Conservation (phyloP, 257 asterid genomes). For the Craterostigma plantagineum region DNA sequence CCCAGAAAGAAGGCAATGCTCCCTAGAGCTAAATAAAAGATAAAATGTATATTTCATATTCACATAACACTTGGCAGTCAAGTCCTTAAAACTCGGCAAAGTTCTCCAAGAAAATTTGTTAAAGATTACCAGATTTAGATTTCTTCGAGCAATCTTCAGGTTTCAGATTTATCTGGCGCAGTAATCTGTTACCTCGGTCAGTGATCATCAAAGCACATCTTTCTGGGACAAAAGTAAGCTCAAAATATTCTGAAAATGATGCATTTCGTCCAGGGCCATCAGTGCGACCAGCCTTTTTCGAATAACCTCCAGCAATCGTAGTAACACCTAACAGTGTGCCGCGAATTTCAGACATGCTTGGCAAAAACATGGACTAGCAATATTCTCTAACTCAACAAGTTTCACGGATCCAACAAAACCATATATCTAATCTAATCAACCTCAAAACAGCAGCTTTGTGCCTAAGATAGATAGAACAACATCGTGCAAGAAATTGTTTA, state of each 20-base stretch:
- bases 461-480: too few species aligned
- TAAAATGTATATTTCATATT: too few species aligned
- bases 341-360: slow-evolving; percentile 2
- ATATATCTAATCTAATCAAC: too few species aligned
- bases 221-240: slow-evolving; percentile 42
- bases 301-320: slow-evolving; percentile 80
- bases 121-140: slow-evolving; percentile 41
- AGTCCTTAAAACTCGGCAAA: slow-evolving; percentile 1
- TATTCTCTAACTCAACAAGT: too few species aligned
- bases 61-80: too few species aligned
- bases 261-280: slow-evolving; percentile 75
- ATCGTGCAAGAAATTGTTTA: not conserved
- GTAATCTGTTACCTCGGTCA: slow-evolving; percentile 45
- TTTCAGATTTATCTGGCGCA: slow-evolving; percentile 58
- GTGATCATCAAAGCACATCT: slow-evolving; percentile 63
- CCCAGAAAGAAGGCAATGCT: slow-evolving; percentile 37
- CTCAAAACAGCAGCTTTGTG: too few species aligned
- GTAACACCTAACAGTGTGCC: slow-evolving; percentile 41
- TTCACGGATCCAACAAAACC: too few species aligned
- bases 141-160: slow-evolving; percentile 39
- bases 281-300: slow-evolving; percentile 25
- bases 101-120: not conserved
- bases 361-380: not conserved
- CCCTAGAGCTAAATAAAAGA: slow-evolving; percentile 33
- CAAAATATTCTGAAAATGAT: slow-evolving; percentile 37